Percentiles rank a stretch among this genome's conserved stretches.
phyloP scores from a whole-genome alignment of 176 grass and related monocot species.

The Cenchrus purpureus region DNA sequence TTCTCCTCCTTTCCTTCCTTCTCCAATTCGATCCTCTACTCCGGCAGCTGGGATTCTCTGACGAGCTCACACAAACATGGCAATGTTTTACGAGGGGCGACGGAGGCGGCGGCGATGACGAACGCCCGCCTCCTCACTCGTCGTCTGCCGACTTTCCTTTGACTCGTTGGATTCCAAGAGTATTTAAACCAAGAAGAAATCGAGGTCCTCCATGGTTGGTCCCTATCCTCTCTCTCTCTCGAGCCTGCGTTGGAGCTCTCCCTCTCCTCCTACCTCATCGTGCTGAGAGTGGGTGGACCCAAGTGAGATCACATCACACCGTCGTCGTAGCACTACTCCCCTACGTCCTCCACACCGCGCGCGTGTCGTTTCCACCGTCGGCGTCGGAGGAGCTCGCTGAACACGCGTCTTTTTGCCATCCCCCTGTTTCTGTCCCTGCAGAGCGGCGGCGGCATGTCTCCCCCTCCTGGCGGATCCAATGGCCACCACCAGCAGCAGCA shows the following conservation, averaged over 20 bases:
- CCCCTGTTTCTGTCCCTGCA: not conserved
- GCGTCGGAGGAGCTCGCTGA: not conserved
- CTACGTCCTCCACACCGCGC: too few species aligned
- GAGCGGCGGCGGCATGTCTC: slow-evolving; percentile 25
- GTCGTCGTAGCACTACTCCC: too few species aligned
- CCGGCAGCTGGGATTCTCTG: not conserved
- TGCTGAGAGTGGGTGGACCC: not conserved
- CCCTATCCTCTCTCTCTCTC: too few species aligned
- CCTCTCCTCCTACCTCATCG: too few species aligned
- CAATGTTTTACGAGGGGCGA: not conserved
- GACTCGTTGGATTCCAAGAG: not conserved
- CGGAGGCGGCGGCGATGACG: not conserved
- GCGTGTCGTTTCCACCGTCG: not conserved
- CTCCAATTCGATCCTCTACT: not conserved
- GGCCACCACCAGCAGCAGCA: not conserved
- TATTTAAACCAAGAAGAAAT: not conserved
- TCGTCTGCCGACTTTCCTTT: not conserved
- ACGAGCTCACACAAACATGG: not conserved
- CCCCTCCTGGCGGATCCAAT: slow-evolving; percentile 12
- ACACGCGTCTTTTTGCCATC: not conserved
- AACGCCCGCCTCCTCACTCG: not conserved
- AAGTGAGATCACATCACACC: not conserved
- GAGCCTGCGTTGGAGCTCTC: too few species aligned
- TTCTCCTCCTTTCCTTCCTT: not conserved
- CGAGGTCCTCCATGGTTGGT: not conserved